Conservation (phyloP, 2,329 filamentous ascomycete genomes). For the Calonectria naviculata region DNA sequence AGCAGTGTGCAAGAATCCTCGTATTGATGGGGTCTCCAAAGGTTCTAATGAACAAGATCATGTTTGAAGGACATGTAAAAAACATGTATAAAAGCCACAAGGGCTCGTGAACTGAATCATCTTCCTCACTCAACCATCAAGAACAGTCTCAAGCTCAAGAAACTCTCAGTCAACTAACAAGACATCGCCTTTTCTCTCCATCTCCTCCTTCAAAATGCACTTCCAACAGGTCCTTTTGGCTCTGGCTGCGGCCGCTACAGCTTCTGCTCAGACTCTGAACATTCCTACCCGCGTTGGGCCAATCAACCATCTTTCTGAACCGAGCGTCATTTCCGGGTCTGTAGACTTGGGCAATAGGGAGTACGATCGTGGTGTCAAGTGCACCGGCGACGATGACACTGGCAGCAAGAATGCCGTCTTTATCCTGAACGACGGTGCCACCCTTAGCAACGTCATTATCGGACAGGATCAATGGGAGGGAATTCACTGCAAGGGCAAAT, state of each 20-base stretch:
- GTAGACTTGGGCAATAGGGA: conserved; percentile 12
- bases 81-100: background rate
- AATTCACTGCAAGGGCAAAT: conserved; percentile 41
- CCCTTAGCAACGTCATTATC: conserved; percentile 31
- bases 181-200: background rate
- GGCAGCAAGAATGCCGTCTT: conserved; percentile 23
- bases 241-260: conserved; percentile 9
- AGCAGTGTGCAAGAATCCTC: background rate
- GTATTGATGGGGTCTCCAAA: background rate
- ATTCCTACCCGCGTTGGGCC: conserved; percentile 10
- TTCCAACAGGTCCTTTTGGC: conserved; percentile 1
- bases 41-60: too few species aligned
- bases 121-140: background rate
- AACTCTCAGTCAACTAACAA: background rate
- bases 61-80: too few species aligned
- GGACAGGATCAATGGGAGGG: conserved; percentile 35
- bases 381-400: conserved; percentile 9
- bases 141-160: background rate
- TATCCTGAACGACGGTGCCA: conserved; percentile 28
- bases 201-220: conserved; percentile 8
- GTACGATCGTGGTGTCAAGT: conserved; percentile 17
- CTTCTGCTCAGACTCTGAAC: conserved; percentile 11
- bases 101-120: background rate
- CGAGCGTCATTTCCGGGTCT: conserved; percentile 5
- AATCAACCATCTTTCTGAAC: background rate